phyloP scores from a whole-genome alignment of 257 asterid species.

The Solanum tarapatanum region DNA sequence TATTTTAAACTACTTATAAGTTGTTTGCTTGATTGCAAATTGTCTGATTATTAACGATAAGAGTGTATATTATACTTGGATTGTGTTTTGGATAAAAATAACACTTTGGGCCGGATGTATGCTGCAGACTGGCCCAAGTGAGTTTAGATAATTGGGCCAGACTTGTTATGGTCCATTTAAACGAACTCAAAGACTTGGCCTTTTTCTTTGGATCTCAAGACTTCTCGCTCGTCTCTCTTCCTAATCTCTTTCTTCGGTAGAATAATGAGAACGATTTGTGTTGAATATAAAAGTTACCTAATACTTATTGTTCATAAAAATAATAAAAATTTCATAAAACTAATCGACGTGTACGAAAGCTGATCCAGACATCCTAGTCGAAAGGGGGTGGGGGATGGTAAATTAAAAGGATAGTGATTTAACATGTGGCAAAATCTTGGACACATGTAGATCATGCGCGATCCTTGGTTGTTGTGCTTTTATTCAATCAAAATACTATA shows the following conservation, averaged over 20 bases:
- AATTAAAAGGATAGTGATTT: not conserved
- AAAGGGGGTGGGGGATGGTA: not conserved
- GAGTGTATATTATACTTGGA: not conserved
- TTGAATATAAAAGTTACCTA: too few relatives aligned
- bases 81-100: not conserved
- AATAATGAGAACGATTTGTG: too few relatives aligned
- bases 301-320: too few relatives aligned
- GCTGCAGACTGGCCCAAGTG: not conserved
- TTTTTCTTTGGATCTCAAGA: not conserved
- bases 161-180: not conserved
- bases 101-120: not conserved
- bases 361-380: too few relatives aligned
- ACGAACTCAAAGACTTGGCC: not conserved
- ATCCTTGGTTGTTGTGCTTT: not conserved
- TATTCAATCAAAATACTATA: not conserved
- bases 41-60: too few relatives aligned
- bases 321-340: not conserved
- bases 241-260: not conserved
- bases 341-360: not conserved
- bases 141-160: not conserved
- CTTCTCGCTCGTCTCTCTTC: fast-evolving
- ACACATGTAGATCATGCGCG: slow-evolving; percentile 3
- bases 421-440: slow-evolving; percentile 3
- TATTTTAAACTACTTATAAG: not conserved
- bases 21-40: not conserved